Evolutionary conservation across 768 basidiomycete genomes (phyloP), one percentile per base, ranked within the genome.

Genomic region (Clathrus columnatus): DNA sequence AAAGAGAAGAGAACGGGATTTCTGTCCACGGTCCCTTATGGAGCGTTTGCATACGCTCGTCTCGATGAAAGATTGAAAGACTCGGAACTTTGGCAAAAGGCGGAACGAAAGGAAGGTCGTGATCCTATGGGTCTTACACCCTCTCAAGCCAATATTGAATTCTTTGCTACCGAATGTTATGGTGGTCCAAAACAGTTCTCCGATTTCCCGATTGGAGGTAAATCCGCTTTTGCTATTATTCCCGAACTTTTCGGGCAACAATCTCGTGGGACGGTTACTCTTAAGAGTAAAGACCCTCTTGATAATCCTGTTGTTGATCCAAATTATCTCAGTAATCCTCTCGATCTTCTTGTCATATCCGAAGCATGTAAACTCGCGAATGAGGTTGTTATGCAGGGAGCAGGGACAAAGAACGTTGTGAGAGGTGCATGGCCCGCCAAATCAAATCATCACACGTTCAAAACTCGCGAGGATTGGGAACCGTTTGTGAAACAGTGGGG

Each of bases 271-370:
- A 72, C 62, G 4, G 51, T 79, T 47, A 57, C 66, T 27, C 62
- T 78, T 18, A 68, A 67, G 27, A 76, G 76, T 0, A 57, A 64
- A 2, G 62, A 74, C 43, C 73, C 74, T 7, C 67, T 66, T 61
- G 75, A 76, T 11, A 52, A 61, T 0, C 76, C 76, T 0, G n/a
- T 71, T 26, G 69, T 78, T 16, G 72, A 78, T 54, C 77, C 76
- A 20, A 69, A 36, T n/a, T 36, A 14, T n/a, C 36, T 36, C 10
- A 36, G 36, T n/a, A 36, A 36, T 8, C 36, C 2, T 36, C 36
- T 36, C 36, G 36, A 36, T n/a, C 11, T 3, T 2, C 4, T 36
- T 8, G 36, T 36, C 14, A 11, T 36, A 14, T 4, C 36, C 11
- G 36, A 36, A 36, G 36, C 36, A 2, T 36, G 36, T n/a, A n/a